Percentiles rank a stretch among this genome's conserved stretches.
These are phyloP conservation scores for Sphaceloma murrayae DNA, from an alignment of 2,329 filamentous ascomycete genomes.

Conservation along the genomic window DNA sequence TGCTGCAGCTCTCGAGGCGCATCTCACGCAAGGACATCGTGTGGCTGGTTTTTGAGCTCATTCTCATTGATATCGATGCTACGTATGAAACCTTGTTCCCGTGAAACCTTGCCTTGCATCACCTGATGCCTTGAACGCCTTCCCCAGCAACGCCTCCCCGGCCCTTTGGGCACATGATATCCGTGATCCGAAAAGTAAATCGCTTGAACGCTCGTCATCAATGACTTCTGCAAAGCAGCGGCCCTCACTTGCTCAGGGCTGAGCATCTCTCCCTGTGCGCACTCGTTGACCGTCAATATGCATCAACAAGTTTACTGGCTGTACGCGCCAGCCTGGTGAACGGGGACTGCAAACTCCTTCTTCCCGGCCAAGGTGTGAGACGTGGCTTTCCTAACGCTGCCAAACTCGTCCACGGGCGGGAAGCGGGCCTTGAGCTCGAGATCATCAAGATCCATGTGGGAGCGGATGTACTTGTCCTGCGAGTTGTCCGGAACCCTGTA, in stretches of 20 bases:
- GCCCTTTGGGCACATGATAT: neutral
- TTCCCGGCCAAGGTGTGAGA: slow-evolving; percentile 17
- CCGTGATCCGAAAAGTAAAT: slow-evolving; percentile 1
- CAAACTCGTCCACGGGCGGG: slow-evolving; percentile 46
- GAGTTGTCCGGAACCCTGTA: slow-evolving; percentile 64
- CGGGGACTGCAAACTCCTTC: slow-evolving; percentile 23
- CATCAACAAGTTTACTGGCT: slow-evolving; percentile 27
- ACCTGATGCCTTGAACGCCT: neutral
- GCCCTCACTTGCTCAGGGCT: too few species aligned
- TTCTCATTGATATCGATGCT: neutral
- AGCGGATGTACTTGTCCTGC: slow-evolving; percentile 65
- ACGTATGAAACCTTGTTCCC: too few species aligned
- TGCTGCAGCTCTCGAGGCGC: too few species aligned
- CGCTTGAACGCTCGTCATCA: slow-evolving; percentile 15
- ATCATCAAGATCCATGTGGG: slow-evolving; percentile 69
- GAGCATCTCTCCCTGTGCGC: too few species aligned
- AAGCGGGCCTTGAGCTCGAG: slow-evolving; percentile 67
- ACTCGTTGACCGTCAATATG: too few species aligned
- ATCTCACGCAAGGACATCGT: neutral
- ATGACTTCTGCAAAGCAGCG: neutral
- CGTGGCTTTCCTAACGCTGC: slow-evolving; percentile 26
- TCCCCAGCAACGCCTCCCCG: neutral
- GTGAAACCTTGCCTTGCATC: too few species aligned
- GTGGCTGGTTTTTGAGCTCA: neutral
- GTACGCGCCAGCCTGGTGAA: slow-evolving; percentile 27